Evolutionary conservation across 306 rosid species (phyloP).

Genomic region (Lithocarpus polystachyus): DNA sequence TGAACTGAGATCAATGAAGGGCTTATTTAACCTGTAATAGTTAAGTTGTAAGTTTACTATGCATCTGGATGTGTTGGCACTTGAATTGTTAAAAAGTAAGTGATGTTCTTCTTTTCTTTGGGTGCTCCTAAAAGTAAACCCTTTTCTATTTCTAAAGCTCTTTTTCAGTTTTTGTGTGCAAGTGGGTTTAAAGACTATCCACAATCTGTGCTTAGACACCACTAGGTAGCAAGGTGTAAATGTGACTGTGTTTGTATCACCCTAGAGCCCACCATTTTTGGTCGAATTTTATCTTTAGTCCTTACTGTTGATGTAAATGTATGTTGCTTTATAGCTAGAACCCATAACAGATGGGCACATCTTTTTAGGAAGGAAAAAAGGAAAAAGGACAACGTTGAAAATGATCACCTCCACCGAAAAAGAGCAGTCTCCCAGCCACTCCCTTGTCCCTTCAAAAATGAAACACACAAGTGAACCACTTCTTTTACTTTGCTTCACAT

Average conservation of each 20-base stretch:
- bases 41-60: not conserved
- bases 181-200: not conserved
- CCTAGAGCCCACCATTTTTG: not conserved
- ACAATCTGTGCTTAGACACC: not conserved
- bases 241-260: not conserved
- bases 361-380: conserved; percentile 36
- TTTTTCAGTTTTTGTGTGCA: not conserved
- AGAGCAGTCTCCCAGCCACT: not conserved
- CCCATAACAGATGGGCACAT: conserved; percentile 16
- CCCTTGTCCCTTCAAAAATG: not conserved
- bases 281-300: not conserved
- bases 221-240: not conserved
- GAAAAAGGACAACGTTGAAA: conserved; percentile 17
- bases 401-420: conserved; percentile 40
- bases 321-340: conserved; percentile 17
- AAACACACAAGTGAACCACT: not conserved
- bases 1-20: not conserved
- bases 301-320: not conserved
- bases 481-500: not conserved
- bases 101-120: not conserved
- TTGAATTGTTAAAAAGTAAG: not conserved
- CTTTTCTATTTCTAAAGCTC: not conserved
- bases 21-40: not conserved
- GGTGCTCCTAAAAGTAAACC: not conserved
- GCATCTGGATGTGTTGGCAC: not conserved